These are phyloP conservation scores for Tricholoma hemisulphureum DNA, from an alignment of 768 basidiomycete species.

Conservation along the genomic window DNA sequence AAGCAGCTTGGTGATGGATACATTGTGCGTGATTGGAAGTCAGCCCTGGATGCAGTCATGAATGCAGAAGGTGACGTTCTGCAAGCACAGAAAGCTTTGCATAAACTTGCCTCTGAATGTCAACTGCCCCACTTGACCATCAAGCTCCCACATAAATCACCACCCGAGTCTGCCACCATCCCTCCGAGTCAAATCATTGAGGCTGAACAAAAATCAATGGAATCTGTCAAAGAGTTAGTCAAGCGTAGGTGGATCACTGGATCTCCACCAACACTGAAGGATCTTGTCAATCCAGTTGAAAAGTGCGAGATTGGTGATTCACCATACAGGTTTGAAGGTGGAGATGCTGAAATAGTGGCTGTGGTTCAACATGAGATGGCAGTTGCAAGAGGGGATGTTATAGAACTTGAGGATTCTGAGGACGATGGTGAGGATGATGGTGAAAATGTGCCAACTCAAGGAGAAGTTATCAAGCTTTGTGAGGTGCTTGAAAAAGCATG, in stretches of 20 bases:
- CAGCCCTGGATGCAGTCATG: slow-evolving; percentile 11
- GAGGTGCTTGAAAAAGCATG: slow-evolving; percentile 1
- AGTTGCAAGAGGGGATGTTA: background rate
- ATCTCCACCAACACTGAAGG: background rate
- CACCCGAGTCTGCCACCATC: background rate
- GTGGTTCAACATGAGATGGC: slow-evolving; percentile 5
- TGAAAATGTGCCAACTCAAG: background rate
- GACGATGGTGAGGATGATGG: background rate
- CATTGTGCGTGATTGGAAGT: slow-evolving; percentile 9
- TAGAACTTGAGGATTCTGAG: background rate
- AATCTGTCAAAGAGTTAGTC: slow-evolving; percentile 12
- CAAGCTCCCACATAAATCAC: background rate
- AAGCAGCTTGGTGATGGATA: slow-evolving; percentile 4
- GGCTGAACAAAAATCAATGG: slow-evolving; percentile 11
- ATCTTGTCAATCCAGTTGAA: background rate
- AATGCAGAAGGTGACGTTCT: slow-evolving; percentile 9
- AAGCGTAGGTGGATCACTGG: slow-evolving; percentile 12
- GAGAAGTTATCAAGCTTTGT: slow-evolving; percentile 6
- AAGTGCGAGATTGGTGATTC: background rate
- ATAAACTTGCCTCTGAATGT: background rate
- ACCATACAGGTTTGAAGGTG: background rate
- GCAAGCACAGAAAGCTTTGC: slow-evolving; percentile 7
- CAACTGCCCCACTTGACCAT: background rate
- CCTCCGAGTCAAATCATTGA: background rate
- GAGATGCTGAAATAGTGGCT: slow-evolving; percentile 7